These are phyloP conservation scores for Phoma sp. DNA, from an alignment of 2,329 filamentous ascomycete species.

Conservation along the genomic window DNA sequence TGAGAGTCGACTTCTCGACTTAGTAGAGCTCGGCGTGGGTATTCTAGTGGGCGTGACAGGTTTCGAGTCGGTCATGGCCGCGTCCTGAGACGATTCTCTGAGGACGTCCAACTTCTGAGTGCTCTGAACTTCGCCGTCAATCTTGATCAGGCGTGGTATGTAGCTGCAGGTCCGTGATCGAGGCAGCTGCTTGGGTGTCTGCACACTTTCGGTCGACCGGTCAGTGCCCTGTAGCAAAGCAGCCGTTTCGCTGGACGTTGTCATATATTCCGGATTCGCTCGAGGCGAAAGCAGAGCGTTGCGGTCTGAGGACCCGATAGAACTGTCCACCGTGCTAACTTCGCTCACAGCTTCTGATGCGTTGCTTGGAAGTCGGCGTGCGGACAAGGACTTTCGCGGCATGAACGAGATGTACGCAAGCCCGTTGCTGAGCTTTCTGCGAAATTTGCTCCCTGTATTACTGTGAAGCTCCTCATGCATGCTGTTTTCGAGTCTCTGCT, in stretches of 20 bases:
- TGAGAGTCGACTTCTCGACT: slow-evolving; percentile 22
- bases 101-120: slow-evolving; percentile 12
- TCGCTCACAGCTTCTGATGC: slow-evolving; percentile 19
- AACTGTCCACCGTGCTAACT: slow-evolving; percentile 15
- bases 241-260: not conserved
- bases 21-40: slow-evolving; percentile 36
- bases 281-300: slow-evolving; percentile 19
- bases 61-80: slow-evolving; percentile 13
- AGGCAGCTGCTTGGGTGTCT: slow-evolving; percentile 29
- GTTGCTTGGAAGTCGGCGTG: slow-evolving; percentile 16
- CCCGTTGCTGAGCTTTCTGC: slow-evolving; percentile 43
- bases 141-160: slow-evolving; percentile 36
- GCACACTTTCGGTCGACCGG: slow-evolving; percentile 4
- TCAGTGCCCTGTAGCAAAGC: not conserved
- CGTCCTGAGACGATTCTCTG: slow-evolving; percentile 5
- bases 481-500: slow-evolving; percentile 20
- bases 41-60: slow-evolving; percentile 31
- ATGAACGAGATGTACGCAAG: slow-evolving; percentile 41
- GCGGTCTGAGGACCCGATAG: slow-evolving; percentile 2
- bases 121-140: slow-evolving; percentile 12
- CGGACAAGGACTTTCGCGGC: slow-evolving; percentile 35
- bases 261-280: slow-evolving; percentile 5
- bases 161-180: slow-evolving; percentile 42
- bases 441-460: slow-evolving; percentile 34
- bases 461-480: slow-evolving; percentile 11